Base-by-base conservation (phyloP, 257 asterid species). In the Marsdenia floribunda region DNA sequence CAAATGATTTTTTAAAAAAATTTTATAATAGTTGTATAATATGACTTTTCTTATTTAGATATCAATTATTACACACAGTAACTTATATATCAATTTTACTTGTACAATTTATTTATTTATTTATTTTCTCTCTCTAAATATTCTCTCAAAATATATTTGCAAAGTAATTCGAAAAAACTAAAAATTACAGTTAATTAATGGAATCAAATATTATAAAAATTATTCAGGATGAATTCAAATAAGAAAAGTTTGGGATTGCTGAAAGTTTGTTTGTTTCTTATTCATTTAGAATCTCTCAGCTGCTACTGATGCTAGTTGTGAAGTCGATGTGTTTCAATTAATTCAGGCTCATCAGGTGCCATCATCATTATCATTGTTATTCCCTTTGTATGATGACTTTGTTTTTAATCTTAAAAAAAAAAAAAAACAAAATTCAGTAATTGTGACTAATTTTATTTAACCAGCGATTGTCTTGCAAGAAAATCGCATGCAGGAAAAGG, bases 331-430 rank as follows among this genome's bases (percentile, higher is more conserved):
- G 57, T 90, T 87, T 77, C 89, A 82, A 69, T 88, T 87, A 86
- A 87, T 95, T 76, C 93, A 86, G 81, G 87, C 90, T 80, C 98
- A 95, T 81, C 97, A 95, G 97, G 98, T 91, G 71, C 52, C 9
- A n/a, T 47, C 12, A 53, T 53, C 24, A 37, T 67, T 54, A 3
- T 63, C 16, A 24, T 5, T 70, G 9, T 68, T n/a, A 8, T 1
- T 10, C 38, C 71, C 2, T 9, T 47, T 50, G 3, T 35, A 26
- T 18, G 37, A 53, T 29, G 37, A 35, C 26, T 38, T 33, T 1
- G 35, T 7, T 21, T 7, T 49, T 69, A 11, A 13, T 50, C 13
- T 12, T 37, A 11, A 29, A 29, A 29, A 29, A 29, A 29, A n/a
- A n/a, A n/a, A n/a, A n/a, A n/a, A n/a, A n/a, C n/a, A 29, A 29